phyloP scores from a whole-genome alignment of 225 moss, liverwort and hornwort genomes.

The Pseudoscleropodium purum region DNA sequence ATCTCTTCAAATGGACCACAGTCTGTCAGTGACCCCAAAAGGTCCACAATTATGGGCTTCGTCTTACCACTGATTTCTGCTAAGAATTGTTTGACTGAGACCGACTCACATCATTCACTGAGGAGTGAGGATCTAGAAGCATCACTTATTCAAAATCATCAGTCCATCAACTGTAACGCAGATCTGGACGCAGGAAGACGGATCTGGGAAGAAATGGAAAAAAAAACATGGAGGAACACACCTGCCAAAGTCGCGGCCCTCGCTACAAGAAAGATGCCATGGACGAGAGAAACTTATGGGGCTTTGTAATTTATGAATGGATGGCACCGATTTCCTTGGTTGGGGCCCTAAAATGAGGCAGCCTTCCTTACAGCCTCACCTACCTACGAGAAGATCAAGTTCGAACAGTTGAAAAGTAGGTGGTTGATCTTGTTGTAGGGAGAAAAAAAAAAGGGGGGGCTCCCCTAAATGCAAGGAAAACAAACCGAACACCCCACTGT shows the following conservation, averaged over 20 bases:
- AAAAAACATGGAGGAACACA: background rate
- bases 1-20: background rate
- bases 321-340: background rate
- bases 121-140: background rate
- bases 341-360: background rate
- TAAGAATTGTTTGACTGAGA: background rate
- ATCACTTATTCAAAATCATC: background rate
- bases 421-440: background rate
- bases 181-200: background rate
- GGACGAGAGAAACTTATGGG: background rate
- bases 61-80: background rate
- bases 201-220: background rate
- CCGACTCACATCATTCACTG: too few species aligned
- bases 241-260: background rate
- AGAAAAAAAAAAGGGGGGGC: too few species aligned
- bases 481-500: too few species aligned
- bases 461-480: background rate
- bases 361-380: background rate
- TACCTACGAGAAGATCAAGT: background rate
- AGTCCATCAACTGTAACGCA: too few species aligned
- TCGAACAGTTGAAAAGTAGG: constrained; percentile 18
- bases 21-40: background rate
- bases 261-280: background rate
- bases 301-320: background rate
- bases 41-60: background rate